A percentile compares a stretch with the other conserved stretches of the same genome.
Conservation (phyloP, 768 basidiomycete species). For the Pleurotus tuoliensis region DNA sequence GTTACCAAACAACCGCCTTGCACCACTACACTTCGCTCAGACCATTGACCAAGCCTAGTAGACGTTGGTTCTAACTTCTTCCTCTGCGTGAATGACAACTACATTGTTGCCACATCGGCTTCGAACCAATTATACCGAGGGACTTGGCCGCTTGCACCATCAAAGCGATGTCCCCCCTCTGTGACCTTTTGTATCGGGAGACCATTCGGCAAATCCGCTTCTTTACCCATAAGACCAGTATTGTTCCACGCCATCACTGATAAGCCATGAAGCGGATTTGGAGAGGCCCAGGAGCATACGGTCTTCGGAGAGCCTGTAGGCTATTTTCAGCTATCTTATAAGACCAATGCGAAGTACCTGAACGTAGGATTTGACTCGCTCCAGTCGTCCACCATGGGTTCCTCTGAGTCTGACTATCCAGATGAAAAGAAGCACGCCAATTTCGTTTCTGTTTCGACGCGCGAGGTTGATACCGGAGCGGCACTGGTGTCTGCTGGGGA, state of each 20-base stretch:
- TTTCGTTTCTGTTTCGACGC: constrained; percentile 36
- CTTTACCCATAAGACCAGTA: constrained; percentile 4
- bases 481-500: constrained; percentile 45
- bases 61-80: too few species aligned
- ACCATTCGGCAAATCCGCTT: constrained; percentile 3
- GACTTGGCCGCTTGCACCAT: background rate
- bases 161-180: background rate
- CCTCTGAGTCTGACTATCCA: constrained; percentile 5
- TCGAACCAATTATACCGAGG: background rate
- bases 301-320: background rate
- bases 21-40: too few species aligned
- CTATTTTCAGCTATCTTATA: constrained; percentile 6
- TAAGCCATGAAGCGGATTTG: constrained; percentile 5
- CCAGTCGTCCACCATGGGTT: constrained; percentile 5
- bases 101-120: background rate
- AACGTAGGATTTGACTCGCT: background rate
- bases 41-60: too few species aligned
- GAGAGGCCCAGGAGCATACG: background rate
- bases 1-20: background rate
- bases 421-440: constrained; percentile 26
- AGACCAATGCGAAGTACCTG: background rate
- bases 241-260: constrained; percentile 1
- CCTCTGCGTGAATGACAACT: background rate
- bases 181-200: background rate
- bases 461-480: constrained; percentile 61